Conservation (phyloP, 345 rosid genomes). For the Melaleuca alternifolia region DNA sequence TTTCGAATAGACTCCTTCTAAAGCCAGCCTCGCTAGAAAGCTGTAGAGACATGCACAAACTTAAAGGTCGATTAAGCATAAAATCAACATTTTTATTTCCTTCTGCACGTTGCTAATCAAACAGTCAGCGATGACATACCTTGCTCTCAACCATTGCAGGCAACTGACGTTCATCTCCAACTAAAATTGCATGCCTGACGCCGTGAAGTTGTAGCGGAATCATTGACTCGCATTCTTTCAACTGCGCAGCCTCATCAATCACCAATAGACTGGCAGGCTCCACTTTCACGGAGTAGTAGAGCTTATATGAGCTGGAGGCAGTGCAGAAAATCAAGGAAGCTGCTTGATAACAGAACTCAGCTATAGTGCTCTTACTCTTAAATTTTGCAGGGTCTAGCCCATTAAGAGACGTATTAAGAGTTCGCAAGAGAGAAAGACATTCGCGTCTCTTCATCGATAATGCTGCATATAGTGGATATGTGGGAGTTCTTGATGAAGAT, state of each 20-base stretch:
- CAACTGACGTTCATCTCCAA: constrained; percentile 4
- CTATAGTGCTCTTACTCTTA: background rate
- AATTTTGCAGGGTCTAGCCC: background rate
- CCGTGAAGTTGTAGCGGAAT: background rate
- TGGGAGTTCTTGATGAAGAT: background rate
- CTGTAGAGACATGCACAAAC: background rate
- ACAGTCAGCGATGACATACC: background rate
- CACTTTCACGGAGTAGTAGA: background rate
- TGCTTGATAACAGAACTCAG: background rate
- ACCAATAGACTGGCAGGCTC: background rate
- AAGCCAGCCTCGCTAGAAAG: background rate
- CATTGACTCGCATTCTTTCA: constrained; percentile 1
- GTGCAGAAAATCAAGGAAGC: constrained; percentile 2
- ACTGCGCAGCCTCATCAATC: constrained; percentile 5
- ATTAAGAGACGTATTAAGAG: background rate
- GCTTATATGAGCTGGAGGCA: background rate
- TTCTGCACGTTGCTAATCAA: background rate
- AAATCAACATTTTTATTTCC: background rate
- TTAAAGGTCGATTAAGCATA: background rate
- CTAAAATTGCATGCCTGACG: background rate
- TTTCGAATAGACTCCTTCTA: background rate
- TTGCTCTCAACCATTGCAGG: constrained; percentile 4
- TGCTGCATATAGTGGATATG: background rate
- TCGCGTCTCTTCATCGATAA: background rate
- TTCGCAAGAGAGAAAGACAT: background rate